Evolutionary conservation across 2,329 filamentous ascomycete genomes (phyloP).

Genomic region (Exophiala spinifera): DNA sequence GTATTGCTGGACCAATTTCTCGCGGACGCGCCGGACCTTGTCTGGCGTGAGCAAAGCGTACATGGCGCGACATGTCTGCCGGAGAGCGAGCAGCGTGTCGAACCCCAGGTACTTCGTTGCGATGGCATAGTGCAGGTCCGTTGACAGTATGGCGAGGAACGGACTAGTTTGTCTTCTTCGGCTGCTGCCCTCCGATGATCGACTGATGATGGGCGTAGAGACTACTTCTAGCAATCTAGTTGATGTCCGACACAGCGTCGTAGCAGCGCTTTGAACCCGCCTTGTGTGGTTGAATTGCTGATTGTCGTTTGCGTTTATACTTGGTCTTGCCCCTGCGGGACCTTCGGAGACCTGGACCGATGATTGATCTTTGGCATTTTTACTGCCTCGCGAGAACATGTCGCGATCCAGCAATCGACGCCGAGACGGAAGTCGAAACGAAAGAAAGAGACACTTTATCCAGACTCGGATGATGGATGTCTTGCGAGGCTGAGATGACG

Average conservation of each 20-base stretch:
- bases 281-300: not conserved
- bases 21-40: conserved; percentile 13
- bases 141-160: conserved; percentile 16
- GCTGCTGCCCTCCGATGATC: not conserved
- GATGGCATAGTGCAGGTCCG: conserved; percentile 18
- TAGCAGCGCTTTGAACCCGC: not conserved
- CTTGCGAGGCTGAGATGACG: no score
- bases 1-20: conserved; percentile 10
- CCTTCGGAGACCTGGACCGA: not conserved
- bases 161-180: conserved; percentile 5
- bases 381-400: not conserved
- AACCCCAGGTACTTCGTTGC: conserved; percentile 17
- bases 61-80: conserved; percentile 20
- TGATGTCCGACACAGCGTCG: not conserved
- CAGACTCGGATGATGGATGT: no score
- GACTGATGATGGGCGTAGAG: not conserved
- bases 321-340: no score
- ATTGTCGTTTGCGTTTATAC: not conserved
- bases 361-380: not conserved
- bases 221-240: not conserved
- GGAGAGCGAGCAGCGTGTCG: conserved; percentile 22
- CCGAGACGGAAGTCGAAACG: no score
- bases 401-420: no score
- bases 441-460: no score
- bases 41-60: conserved; percentile 8